Evolutionary conservation across 208 protist genomes (phyloP).

Genomic region (Acanthamoeba royreba): DNA sequence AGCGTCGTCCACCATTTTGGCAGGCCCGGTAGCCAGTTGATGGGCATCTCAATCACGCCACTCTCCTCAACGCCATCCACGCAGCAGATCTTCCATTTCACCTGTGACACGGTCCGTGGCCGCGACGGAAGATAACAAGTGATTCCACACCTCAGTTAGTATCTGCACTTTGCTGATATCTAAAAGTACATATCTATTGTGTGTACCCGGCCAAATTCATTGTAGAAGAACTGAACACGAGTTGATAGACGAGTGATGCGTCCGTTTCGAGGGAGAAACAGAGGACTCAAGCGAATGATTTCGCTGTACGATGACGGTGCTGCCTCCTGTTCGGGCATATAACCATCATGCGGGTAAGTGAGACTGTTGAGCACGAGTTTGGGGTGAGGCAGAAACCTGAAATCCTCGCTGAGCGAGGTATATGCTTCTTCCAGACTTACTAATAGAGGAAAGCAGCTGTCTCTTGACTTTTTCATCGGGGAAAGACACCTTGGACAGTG

Average conservation of each 20-base stretch:
- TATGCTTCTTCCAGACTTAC: neutral
- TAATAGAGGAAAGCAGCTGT: constrained; percentile 9
- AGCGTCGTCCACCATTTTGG: constrained; percentile 16
- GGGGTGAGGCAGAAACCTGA: neutral
- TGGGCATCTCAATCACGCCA: constrained; percentile 4
- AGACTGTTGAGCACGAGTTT: neutral
- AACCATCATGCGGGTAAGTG: neutral
- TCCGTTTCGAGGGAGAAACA: constrained; percentile 2
- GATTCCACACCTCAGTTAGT: too few relatives aligned
- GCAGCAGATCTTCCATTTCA: constrained; percentile 24
- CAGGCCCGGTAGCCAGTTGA: neutral
- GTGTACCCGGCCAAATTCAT: neutral
- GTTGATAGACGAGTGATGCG: neutral
- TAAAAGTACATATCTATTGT: neutral
- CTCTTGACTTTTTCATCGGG: constrained; percentile 4
- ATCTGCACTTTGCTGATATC: too few relatives aligned
- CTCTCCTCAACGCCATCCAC: constrained; percentile 2
- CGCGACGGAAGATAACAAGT: too few relatives aligned
- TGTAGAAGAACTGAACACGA: constrained; percentile 20
- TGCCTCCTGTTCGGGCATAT: too few relatives aligned
- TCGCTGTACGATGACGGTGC: neutral
- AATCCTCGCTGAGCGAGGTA: neutral
- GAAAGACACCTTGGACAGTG: constrained; percentile 33
- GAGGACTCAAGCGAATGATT: neutral
- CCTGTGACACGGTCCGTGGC: neutral